Percentiles rank a stretch among this genome's conserved stretches.
Evolutionary conservation across 2,329 filamentous ascomycete genomes (phyloP).

Genomic region (Scolecobasidium constrictum): DNA sequence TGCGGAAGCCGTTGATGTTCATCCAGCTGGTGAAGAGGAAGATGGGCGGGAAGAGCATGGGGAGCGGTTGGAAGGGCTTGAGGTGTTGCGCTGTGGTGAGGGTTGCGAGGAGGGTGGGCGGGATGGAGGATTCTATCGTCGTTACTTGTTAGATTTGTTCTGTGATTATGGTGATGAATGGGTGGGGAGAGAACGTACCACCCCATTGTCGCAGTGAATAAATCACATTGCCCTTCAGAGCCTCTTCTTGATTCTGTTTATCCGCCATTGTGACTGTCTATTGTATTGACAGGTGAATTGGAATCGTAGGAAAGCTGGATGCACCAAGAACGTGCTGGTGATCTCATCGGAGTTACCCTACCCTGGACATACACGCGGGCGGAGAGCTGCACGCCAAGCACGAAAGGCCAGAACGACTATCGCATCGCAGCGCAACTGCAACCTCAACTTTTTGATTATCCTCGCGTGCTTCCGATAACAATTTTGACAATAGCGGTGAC

Average conservation of each 20-base stretch:
- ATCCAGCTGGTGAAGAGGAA: slow-evolving; percentile 56
- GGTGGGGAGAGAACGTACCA: slow-evolving; percentile 10
- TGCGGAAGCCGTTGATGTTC: slow-evolving; percentile 51
- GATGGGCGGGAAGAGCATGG: slow-evolving; percentile 56
- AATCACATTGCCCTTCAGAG: slow-evolving; percentile 13
- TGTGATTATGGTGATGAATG: not conserved
- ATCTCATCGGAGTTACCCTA: too few species aligned
- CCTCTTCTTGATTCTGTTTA: slow-evolving; percentile 21
- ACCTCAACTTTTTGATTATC: too few species aligned
- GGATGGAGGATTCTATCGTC: slow-evolving; percentile 49
- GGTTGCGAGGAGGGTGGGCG: slow-evolving; percentile 53
- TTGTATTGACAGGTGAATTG: not conserved
- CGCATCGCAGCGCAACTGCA: too few species aligned
- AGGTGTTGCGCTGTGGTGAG: slow-evolving; percentile 55
- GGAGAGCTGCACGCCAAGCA: too few species aligned
- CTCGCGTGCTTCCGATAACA: too few species aligned
- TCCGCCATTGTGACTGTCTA: slow-evolving; percentile 30
- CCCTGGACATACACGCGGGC: too few species aligned
- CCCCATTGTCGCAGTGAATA: slow-evolving; percentile 13
- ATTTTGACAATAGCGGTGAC: too few species aligned
- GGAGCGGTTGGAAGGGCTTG: slow-evolving; percentile 54
- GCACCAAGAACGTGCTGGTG: too few species aligned
- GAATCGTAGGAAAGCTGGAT: too few species aligned
- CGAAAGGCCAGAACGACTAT: too few species aligned
- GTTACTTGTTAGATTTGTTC: slow-evolving; percentile 9